These are phyloP conservation scores for Colletotrichum filicis DNA, from an alignment of 2,329 filamentous ascomycete species.

Conservation along the genomic window DNA sequence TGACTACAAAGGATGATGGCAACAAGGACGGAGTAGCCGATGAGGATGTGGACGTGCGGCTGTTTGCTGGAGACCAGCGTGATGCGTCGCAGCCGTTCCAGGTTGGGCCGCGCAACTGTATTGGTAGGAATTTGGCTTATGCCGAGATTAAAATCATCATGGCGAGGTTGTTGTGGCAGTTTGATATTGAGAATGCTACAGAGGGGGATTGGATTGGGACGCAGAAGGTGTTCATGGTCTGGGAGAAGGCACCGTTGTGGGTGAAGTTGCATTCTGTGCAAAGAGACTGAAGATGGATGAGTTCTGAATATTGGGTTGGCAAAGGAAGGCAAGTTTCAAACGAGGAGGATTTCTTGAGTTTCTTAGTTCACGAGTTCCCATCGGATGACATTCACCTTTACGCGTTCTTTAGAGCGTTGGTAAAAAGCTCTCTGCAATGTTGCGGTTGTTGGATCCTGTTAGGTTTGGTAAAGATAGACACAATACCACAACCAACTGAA, in stretches of 20 bases:
- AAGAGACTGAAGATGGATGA: background rate
- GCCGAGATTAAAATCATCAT: slow-evolving; percentile 60
- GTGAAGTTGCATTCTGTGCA: slow-evolving; percentile 3
- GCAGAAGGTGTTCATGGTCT: slow-evolving; percentile 8
- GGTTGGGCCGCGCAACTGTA: slow-evolving; percentile 58
- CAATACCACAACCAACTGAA: no score
- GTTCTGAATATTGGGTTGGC: no score
- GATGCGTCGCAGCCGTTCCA: slow-evolving; percentile 59
- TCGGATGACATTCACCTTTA: no score
- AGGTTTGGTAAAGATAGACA: no score
- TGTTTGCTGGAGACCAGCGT: slow-evolving; percentile 44
- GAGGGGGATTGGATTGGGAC: slow-evolving; percentile 49
- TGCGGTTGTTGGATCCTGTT: no score
- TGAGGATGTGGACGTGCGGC: background rate
- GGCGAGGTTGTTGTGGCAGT: slow-evolving; percentile 55
- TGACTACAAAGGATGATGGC: background rate
- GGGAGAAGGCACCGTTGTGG: slow-evolving; percentile 14
- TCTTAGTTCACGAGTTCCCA: background rate
- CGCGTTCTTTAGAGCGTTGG: no score
- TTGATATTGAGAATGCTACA: slow-evolving; percentile 52
- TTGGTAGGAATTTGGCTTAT: slow-evolving; percentile 60
- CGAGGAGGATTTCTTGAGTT: background rate
- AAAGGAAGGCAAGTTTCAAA: no score
- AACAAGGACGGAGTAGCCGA: background rate
- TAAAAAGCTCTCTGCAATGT: no score